A percentile compares a stretch with the other conserved stretches of the same genome.
phyloP scores from a whole-genome alignment of 2,329 filamentous ascomycete species.

The Pseudocercospora musae region DNA sequence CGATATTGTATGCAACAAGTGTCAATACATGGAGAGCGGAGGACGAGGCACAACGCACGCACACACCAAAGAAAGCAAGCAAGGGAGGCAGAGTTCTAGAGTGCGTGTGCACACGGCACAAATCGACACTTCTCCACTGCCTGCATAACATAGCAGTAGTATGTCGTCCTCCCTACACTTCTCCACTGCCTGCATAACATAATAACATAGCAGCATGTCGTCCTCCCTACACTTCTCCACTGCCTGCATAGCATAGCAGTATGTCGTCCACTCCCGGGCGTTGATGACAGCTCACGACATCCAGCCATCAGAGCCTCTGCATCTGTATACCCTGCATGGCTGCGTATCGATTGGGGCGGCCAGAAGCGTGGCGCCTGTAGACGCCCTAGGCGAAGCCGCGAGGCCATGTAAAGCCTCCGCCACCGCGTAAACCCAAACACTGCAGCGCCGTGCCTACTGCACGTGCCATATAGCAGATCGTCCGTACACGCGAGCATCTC shows the following conservation, averaged over 20 bases:
- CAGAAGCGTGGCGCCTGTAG: background rate
- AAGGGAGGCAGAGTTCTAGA: slow-evolving; percentile 2
- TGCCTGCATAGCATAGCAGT: background rate
- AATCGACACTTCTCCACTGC: no score
- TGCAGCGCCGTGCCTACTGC: background rate
- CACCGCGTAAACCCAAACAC: background rate
- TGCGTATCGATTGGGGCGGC: background rate
- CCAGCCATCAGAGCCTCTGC: background rate
- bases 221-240: no score
- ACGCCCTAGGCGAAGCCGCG: background rate
- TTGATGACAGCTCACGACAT: slow-evolving; percentile 2
- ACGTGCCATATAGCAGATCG: background rate
- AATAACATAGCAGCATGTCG: no score
- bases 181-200: no score
- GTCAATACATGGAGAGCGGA: background rate
- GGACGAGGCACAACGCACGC: background rate
- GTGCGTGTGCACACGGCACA: background rate
- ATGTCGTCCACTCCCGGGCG: background rate
- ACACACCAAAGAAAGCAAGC: background rate
- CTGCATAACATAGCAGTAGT: no score
- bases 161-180: no score
- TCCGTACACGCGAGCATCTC: background rate
- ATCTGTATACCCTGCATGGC: background rate
- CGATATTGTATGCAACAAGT: no score
- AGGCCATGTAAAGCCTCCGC: background rate